A percentile compares a stretch with the other conserved stretches of the same genome.
Conservation (phyloP, 2,329 filamentous ascomycete genomes). For the Trichoderma aggressivum region DNA sequence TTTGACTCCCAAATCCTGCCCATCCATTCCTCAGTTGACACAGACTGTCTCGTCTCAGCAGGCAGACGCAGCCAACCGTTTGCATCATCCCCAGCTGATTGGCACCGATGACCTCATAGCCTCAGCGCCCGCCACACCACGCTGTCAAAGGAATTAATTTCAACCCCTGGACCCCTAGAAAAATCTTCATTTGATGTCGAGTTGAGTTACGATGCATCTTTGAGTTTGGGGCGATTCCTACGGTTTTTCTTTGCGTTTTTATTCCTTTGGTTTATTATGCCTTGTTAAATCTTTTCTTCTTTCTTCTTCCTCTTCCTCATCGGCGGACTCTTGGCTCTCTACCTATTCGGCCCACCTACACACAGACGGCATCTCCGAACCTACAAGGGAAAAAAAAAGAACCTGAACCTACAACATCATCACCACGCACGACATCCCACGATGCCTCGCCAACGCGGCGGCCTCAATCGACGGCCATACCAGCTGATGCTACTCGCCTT, state of each 20-base stretch:
- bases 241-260: neutral
- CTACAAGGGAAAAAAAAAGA: neutral
- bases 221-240: neutral
- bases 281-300: neutral
- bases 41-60: neutral
- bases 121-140: neutral
- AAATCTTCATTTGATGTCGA: neutral
- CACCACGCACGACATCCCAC: neutral
- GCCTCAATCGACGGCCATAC: neutral
- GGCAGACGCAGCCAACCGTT: neutral
- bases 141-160: slow-evolving; percentile 9
- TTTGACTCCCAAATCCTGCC: neutral
- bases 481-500: slow-evolving; percentile 4
- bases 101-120: slow-evolving; percentile 19
- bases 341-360: neutral
- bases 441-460: slow-evolving; percentile 12
- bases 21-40: neutral
- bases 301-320: neutral
- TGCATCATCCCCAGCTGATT: neutral
- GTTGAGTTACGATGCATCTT: neutral
- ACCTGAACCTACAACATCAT: neutral
- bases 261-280: neutral
- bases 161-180: slow-evolving; percentile 11
- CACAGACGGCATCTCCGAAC: neutral
- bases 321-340: neutral